These are phyloP conservation scores for Didymella lethalis DNA, from an alignment of 2,329 filamentous ascomycete genomes.

Conservation along the genomic window DNA sequence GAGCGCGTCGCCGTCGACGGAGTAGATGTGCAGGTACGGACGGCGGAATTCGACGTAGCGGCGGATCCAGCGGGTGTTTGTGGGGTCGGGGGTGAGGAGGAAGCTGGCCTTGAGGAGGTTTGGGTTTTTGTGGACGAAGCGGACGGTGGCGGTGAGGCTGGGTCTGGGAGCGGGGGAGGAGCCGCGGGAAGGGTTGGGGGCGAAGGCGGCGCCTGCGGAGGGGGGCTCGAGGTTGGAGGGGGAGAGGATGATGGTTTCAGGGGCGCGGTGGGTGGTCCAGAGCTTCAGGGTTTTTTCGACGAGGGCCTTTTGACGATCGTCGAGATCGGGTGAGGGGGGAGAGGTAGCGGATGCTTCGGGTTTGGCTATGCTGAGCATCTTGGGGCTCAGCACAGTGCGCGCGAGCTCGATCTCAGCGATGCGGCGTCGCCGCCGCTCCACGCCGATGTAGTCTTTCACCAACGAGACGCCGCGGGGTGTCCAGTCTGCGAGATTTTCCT, in stretches of 20 bases:
- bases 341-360: conserved; percentile 25
- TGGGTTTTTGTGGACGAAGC: conserved; percentile 78
- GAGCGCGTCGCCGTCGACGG: conserved; percentile 86
- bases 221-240: conserved; percentile 71
- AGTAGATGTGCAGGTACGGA: conserved; percentile 92
- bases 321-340: conserved; percentile 22
- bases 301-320: conserved; percentile 52
- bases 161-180: conserved; percentile 55
- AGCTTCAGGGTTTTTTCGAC: conserved; percentile 66
- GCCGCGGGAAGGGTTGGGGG: conserved; percentile 49
- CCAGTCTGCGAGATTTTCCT: conserved; percentile 87
- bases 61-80: conserved; percentile 85
- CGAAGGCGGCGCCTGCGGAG: conserved; percentile 63
- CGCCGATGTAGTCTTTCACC: conserved; percentile 83
- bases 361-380: conserved; percentile 42
- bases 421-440: conserved; percentile 76
- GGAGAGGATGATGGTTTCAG: conserved; percentile 57
- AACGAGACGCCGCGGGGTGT: conserved; percentile 87
- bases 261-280: conserved; percentile 62
- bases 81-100: conserved; percentile 82
- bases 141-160: conserved; percentile 76
- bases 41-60: conserved; percentile 90
- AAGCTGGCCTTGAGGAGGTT: conserved; percentile 82
- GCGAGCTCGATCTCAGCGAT: conserved; percentile 82
- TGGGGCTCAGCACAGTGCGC: conserved; percentile 69